phyloP scores from a whole-genome alignment of 1,284 basidiomycete species.

The Pholiota adiposa region DNA sequence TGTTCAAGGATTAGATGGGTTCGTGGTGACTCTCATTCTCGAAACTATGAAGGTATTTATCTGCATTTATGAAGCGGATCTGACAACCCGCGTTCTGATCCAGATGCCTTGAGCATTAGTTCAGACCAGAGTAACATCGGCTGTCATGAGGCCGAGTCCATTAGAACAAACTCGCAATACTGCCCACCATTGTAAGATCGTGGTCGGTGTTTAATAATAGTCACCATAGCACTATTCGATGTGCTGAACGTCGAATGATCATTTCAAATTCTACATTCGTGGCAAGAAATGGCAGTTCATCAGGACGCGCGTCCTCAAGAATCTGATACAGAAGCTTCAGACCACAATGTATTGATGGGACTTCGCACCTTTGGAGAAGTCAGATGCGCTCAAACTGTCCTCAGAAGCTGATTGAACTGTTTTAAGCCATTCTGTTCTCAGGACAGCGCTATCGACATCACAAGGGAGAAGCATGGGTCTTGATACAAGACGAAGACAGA shows the following conservation, averaged over 20 bases:
- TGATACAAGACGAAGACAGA: not conserved
- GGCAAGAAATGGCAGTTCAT: slow-evolving; percentile 2
- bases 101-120: not conserved
- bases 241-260: not conserved
- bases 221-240: not conserved
- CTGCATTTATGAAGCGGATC: not conserved
- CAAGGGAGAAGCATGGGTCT: not conserved
- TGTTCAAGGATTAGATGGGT: not conserved
- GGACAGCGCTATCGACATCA: not conserved
- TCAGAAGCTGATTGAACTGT: slow-evolving; percentile 3
- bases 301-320: not conserved
- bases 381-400: not conserved
- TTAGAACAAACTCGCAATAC: not conserved
- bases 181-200: not conserved
- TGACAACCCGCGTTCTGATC: not conserved
- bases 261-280: not conserved
- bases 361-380: not conserved
- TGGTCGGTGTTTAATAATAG: slow-evolving; percentile 1
- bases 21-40: not conserved
- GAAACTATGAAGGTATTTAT: not conserved
- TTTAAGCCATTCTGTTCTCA: not conserved
- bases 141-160: not conserved
- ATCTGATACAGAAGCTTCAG: slow-evolving; percentile 1
- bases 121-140: slow-evolving; percentile 3
- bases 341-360: not conserved